A percentile compares a stretch with the other conserved stretches of the same genome.
phyloP scores from a whole-genome alignment of 2,329 filamentous ascomycete genomes.

The Kalmusia sp. region DNA sequence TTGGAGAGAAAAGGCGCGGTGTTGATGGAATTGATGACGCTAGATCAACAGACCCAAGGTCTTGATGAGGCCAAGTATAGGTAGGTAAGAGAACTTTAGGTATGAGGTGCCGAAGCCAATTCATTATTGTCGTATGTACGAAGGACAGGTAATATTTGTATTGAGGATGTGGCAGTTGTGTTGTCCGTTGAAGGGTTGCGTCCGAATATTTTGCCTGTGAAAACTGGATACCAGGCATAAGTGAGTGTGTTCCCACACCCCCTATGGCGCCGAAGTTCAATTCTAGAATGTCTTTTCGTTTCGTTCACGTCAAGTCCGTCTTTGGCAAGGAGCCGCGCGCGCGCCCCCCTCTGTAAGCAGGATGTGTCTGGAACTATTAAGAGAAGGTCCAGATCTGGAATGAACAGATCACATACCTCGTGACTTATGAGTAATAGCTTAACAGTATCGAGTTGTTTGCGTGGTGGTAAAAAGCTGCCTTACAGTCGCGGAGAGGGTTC shows the following conservation, averaged over 20 bases:
- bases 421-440: slow-evolving; percentile 6
- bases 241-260: slow-evolving; percentile 7
- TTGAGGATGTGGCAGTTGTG: slow-evolving; percentile 5
- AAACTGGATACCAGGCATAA: slow-evolving; percentile 3
- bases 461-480: slow-evolving; percentile 8
- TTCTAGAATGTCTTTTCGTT: slow-evolving; percentile 5
- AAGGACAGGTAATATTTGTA: slow-evolving; percentile 5
- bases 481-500: slow-evolving; percentile 5
- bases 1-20: slow-evolving; percentile 12
- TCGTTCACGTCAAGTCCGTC: slow-evolving; percentile 6
- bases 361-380: slow-evolving; percentile 7
- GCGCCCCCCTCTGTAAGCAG: slow-evolving; percentile 5
- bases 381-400: slow-evolving; percentile 7
- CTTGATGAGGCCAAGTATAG: slow-evolving; percentile 19
- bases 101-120: slow-evolving; percentile 8
- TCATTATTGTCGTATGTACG: slow-evolving; percentile 5
- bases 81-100: slow-evolving; percentile 15
- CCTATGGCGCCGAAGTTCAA: slow-evolving; percentile 4
- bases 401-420: slow-evolving; percentile 8
- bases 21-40: slow-evolving; percentile 14
- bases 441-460: slow-evolving; percentile 2
- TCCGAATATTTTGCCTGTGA: slow-evolving; percentile 6
- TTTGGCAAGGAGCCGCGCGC: slow-evolving; percentile 5
- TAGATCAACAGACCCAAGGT: slow-evolving; percentile 14
- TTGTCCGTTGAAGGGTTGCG: slow-evolving; percentile 8